These are phyloP conservation scores for Volutella citrinella DNA, from an alignment of 2,329 filamentous ascomycete genomes.

Conservation along the genomic window DNA sequence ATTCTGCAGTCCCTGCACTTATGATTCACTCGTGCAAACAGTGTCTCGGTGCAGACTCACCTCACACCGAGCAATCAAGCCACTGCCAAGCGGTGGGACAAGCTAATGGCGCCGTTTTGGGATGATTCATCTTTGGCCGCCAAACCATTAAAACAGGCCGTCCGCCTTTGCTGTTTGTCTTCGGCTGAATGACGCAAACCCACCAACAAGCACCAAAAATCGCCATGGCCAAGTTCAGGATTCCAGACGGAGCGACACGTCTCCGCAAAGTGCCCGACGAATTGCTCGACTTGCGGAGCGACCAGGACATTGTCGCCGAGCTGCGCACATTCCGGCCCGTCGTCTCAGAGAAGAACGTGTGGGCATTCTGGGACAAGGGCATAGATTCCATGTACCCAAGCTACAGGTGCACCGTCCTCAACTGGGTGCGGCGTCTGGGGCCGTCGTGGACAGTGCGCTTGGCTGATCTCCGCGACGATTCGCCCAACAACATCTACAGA, in stretches of 20 bases:
- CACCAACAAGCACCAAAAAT: too few species aligned
- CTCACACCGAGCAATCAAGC: too few species aligned
- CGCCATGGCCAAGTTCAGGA: conserved; percentile 11
- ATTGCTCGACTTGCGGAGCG: conserved; percentile 25
- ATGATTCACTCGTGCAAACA: too few species aligned
- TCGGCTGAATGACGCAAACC: too few species aligned
- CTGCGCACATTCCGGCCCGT: conserved; percentile 28
- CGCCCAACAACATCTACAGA: too few species aligned
- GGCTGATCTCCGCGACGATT: conserved; percentile 33
- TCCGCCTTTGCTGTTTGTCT: too few species aligned
- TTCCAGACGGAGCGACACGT: conserved; percentile 7
- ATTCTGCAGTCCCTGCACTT: too few species aligned
- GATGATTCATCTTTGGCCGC: too few species aligned
- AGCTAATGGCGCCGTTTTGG: too few species aligned
- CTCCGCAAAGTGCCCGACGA: conserved; percentile 7
- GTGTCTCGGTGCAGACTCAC: too few species aligned
- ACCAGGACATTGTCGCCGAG: conserved; percentile 28
- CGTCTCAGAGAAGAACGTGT: conserved; percentile 41
- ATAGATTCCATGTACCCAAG: conserved; percentile 34
- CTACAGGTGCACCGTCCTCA: conserved; percentile 35
- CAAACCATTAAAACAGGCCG: too few species aligned
- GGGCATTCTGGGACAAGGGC: conserved; percentile 43
- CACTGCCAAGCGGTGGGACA: too few species aligned
- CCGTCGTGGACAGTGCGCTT: conserved; percentile 39
- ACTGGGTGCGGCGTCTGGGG: conserved; percentile 41